Evolutionary conservation across 345 rosid genomes (phyloP).

Genomic region (Arabis alpina): DNA sequence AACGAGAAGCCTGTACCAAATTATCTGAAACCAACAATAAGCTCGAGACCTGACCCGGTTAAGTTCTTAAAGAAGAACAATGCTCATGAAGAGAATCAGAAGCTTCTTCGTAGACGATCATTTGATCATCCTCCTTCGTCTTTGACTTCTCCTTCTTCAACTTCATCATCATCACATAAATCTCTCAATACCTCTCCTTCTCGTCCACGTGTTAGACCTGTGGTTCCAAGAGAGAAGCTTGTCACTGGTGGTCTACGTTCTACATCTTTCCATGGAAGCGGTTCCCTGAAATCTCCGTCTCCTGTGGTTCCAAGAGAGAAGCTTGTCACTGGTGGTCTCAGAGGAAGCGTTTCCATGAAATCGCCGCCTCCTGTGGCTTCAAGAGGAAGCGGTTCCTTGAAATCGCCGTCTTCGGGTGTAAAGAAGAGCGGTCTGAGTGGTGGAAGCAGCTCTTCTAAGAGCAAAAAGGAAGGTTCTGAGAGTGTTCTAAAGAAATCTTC

Average conservation of each 20-base stretch:
- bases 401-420: conserved; percentile 24
- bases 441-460: conserved; percentile 31
- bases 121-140: conserved; percentile 67
- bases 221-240: conserved; percentile 43
- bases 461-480: conserved; percentile 37
- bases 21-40: conserved; percentile 65
- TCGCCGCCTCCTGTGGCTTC: too few species aligned
- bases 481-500: conserved; percentile 21
- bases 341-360: too few species aligned
- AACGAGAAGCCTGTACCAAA: conserved; percentile 48
- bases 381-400: conserved; percentile 29
- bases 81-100: conserved; percentile 44
- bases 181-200: conserved; percentile 47
- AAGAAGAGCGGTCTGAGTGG: conserved; percentile 41
- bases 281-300: too few species aligned
- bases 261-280: too few species aligned
- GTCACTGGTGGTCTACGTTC: too few species aligned
- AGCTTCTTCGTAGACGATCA: conserved; percentile 68
- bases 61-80: conserved; percentile 47
- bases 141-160: conserved; percentile 42
- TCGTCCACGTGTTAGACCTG: conserved; percentile 42
- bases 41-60: conserved; percentile 52
- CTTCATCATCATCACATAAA: conserved; percentile 38
- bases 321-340: too few species aligned
- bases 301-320: conserved; percentile 34